Evolutionary conservation across 1,139 yeast genomes (phyloP).

Genomic region (Kurtzmaniella quercitrusa): DNA sequence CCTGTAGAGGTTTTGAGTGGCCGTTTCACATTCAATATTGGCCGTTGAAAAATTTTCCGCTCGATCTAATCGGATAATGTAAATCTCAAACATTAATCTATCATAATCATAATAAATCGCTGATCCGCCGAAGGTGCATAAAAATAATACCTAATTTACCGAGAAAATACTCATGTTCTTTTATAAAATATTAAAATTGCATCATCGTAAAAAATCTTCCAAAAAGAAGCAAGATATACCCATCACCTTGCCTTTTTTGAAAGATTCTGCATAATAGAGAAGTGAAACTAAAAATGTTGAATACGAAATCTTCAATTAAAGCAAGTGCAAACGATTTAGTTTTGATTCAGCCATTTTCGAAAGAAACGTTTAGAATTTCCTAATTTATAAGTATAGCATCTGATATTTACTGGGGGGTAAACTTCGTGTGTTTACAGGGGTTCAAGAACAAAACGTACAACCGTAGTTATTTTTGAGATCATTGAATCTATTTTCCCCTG

Average conservation of each 20-base stretch:
- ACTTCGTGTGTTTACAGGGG: too few relatives aligned
- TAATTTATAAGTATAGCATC: neutral
- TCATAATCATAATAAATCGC: neutral
- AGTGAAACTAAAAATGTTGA: neutral
- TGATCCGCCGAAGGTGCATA: neutral
- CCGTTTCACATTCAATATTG: neutral
- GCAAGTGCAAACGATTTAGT: neutral
- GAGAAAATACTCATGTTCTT: neutral
- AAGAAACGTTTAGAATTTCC: neutral
- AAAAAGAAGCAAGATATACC: neutral
- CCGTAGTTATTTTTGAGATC: too few relatives aligned
- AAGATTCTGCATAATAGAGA: neutral
- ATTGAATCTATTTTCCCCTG: too few relatives aligned
- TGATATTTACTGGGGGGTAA: neutral
- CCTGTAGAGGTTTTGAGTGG: neutral
- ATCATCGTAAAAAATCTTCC: neutral
- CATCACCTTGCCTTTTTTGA: neutral
- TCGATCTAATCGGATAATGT: neutral
- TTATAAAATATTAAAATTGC: neutral
- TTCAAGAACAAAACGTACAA: too few relatives aligned
- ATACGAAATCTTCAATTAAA: neutral
- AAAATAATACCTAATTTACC: neutral
- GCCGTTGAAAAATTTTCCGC: neutral
- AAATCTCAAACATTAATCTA: neutral
- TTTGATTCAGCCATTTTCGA: neutral